phyloP scores from a whole-genome alignment of 2,329 filamentous ascomycete species.

The Teratosphaeria pseudoeucalypti region DNA sequence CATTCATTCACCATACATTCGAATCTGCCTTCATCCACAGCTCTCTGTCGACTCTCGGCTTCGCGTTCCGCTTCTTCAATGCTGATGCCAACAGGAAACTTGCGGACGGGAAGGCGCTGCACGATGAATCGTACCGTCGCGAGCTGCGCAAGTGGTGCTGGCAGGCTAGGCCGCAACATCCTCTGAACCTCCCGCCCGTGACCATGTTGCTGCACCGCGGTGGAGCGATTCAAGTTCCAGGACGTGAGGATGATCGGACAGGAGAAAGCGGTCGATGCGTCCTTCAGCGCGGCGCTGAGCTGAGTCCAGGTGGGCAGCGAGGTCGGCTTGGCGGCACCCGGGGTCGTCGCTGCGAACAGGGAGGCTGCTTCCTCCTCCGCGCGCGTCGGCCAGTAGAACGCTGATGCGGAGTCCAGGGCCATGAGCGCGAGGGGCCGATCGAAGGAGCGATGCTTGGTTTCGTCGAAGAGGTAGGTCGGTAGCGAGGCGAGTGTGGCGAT shows the following conservation, averaged over 20 bases:
- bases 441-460: slow-evolving; percentile 34
- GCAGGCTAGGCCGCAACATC: slow-evolving; percentile 15
- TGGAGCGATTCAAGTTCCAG: slow-evolving; percentile 4
- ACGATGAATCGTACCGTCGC: slow-evolving; percentile 26
- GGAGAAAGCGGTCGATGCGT: slow-evolving; percentile 9
- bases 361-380: slow-evolving; percentile 27
- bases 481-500: slow-evolving; percentile 40
- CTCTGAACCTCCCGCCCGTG: slow-evolving; percentile 1
- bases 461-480: slow-evolving; percentile 40
- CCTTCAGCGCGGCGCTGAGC: slow-evolving; percentile 13
- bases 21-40: slow-evolving; percentile 28
- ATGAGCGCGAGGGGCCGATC: slow-evolving; percentile 40
- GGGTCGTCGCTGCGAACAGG: background rate
- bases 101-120: slow-evolving; percentile 22
- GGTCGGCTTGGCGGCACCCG: background rate
- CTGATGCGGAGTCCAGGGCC: slow-evolving; percentile 44
- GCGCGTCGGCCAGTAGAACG: slow-evolving; percentile 46
- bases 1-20: slow-evolving; percentile 21
- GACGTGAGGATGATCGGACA: slow-evolving; percentile 20
- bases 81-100: slow-evolving; percentile 29
- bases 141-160: slow-evolving; percentile 22
- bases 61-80: slow-evolving; percentile 29
- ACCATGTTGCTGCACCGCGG: background rate
- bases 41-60: slow-evolving; percentile 24
- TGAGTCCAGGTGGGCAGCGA: slow-evolving; percentile 8